Conservation (phyloP, 1,284 basidiomycete species). For the Irpex sp. region DNA sequence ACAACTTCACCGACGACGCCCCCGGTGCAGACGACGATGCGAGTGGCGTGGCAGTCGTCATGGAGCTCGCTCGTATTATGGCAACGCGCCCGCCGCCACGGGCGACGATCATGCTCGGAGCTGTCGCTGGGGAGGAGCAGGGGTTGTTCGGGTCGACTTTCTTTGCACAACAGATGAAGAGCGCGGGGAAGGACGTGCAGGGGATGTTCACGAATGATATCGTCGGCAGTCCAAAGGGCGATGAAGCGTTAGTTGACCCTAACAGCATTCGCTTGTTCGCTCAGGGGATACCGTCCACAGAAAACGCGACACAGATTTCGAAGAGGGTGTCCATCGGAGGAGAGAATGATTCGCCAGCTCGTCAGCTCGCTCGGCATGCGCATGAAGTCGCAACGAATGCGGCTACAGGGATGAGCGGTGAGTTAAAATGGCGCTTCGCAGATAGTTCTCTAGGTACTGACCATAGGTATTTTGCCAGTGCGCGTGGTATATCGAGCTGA, state of each 20-base stretch:
- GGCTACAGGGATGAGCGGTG: conserved; percentile 46
- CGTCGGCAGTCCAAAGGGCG: conserved; percentile 45
- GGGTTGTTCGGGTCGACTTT: conserved; percentile 44
- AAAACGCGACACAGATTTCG: conserved; percentile 32
- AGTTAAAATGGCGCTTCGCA: conserved; percentile 11
- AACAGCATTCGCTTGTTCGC: conserved; percentile 47
- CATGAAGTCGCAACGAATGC: conserved; percentile 44
- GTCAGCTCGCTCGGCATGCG: conserved; percentile 47
- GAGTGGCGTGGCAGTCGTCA: conserved; percentile 49
- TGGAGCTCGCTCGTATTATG: conserved; percentile 49
- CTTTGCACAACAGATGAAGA: conserved; percentile 40
- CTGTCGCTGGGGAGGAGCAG: conserved; percentile 52
- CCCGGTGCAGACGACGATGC: conserved; percentile 48
- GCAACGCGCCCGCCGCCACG: conserved; percentile 36
- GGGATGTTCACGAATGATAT: conserved; percentile 54
- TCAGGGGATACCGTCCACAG: conserved; percentile 43
- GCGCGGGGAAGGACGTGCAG: conserved; percentile 44
- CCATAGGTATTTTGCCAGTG: conserved; percentile 20
- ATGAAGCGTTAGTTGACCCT: conserved; percentile 41
- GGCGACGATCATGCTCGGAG: conserved; percentile 50
- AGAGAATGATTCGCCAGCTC: conserved; percentile 50
- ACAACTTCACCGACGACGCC: conserved; percentile 41
- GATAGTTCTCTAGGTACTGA: background rate
- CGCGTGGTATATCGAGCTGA: conserved; percentile 46
- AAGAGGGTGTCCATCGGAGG: conserved; percentile 38